phyloP scores from a whole-genome alignment of 2,329 filamentous ascomycete genomes.

The Botryotinia convoluta region DNA sequence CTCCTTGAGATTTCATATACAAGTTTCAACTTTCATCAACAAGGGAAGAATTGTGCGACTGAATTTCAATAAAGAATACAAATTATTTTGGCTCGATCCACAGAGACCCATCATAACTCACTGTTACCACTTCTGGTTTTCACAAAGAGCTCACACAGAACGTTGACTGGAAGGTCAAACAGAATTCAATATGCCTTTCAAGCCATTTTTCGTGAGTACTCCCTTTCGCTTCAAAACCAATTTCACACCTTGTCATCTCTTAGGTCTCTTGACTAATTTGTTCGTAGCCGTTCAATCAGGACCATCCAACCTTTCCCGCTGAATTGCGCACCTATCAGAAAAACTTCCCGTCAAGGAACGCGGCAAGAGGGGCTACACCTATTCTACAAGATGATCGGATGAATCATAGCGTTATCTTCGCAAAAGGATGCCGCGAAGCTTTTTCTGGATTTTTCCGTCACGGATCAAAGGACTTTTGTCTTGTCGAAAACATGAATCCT shows the following conservation, averaged over 20 bases:
- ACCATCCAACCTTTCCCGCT: not conserved
- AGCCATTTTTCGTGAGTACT: not conserved
- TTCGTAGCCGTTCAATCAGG: not conserved
- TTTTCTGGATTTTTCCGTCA: not conserved
- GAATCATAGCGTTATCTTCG: not conserved
- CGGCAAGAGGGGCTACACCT: not conserved
- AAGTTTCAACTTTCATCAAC: not conserved
- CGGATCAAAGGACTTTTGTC: not conserved
- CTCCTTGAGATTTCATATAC: no score
- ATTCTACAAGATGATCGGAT: not conserved
- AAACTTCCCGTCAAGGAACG: not conserved
- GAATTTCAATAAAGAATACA: not conserved
- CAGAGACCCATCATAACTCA: not conserved
- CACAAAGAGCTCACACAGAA: not conserved
- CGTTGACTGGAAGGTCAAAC: not conserved
- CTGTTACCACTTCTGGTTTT: not conserved
- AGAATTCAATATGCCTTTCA: not conserved
- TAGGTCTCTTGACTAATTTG: not conserved
- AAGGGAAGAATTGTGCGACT: not conserved
- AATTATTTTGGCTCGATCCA: not conserved
- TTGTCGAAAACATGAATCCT: conserved; percentile 5
- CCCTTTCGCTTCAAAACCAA: not conserved
- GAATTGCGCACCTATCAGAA: not conserved
- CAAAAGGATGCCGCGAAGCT: not conserved
- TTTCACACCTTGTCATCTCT: not conserved